Evolutionary conservation across 805 yeast genomes (phyloP).

Genomic region (Limtongia smithiae): DNA sequence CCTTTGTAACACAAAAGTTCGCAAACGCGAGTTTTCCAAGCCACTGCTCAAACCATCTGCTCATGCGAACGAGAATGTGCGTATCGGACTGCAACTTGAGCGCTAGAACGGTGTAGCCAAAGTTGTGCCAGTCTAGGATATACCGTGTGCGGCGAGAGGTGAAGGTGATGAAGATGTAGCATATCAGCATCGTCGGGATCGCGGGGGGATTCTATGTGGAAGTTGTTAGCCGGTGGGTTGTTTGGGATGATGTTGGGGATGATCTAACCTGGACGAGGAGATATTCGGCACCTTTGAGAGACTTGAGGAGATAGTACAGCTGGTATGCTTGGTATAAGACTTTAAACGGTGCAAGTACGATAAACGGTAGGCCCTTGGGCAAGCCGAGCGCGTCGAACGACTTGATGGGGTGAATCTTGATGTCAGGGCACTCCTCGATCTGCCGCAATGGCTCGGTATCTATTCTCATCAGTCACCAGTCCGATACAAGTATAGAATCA

Average conservation of each 20-base stretch:
- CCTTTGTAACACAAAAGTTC: constrained; percentile 75
- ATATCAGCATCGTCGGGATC: constrained; percentile 70
- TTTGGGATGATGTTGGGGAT: no score
- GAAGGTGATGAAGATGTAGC: constrained; percentile 50
- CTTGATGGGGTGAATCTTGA: constrained; percentile 36
- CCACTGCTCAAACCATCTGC: constrained; percentile 58
- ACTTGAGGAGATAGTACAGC: constrained; percentile 45
- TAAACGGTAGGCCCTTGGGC: constrained; percentile 45
- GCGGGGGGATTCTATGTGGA: constrained; percentile 86
- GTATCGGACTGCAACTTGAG: constrained; percentile 48
- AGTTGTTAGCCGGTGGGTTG: background rate
- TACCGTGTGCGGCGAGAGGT: constrained; percentile 55
- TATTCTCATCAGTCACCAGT: background rate
- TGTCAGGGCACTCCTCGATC: constrained; percentile 30
- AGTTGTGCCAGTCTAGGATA: constrained; percentile 93
- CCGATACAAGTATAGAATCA: background rate
- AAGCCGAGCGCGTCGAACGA: constrained; percentile 28
- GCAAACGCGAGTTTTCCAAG: constrained; percentile 60
- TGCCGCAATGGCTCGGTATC: constrained; percentile 30
- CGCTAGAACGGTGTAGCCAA: constrained; percentile 78
- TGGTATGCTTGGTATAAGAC: constrained; percentile 45
- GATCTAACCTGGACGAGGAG: constrained; percentile 48
- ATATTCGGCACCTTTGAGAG: constrained; percentile 59
- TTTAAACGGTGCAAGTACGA: constrained; percentile 57
- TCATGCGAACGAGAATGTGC: constrained; percentile 60